Evolutionary conservation across 495 filamentous ascomycete genomes (phyloP).

Genomic region (Aeminium ludgeri): DNA sequence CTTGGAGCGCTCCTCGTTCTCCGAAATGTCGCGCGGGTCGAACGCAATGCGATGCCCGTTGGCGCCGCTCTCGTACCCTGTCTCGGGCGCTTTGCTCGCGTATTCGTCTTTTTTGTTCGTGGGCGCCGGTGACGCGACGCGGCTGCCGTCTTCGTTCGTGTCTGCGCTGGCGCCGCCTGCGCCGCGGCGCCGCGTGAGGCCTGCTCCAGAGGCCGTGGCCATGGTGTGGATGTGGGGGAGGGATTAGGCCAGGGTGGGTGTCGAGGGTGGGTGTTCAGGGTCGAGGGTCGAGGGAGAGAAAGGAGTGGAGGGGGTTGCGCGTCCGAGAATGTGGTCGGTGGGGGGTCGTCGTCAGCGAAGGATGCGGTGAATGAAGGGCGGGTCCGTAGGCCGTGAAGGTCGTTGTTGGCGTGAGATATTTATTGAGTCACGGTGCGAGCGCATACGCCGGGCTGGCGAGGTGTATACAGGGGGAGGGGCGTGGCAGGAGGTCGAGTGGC

Average conservation of each 20-base stretch:
- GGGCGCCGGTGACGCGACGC: slow-evolving; percentile 52
- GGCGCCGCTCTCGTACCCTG: slow-evolving; percentile 78
- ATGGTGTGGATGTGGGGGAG: slow-evolving; percentile 5
- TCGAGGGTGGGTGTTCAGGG: neutral
- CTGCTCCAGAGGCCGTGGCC: slow-evolving; percentile 25
- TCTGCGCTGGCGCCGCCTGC: slow-evolving; percentile 38
- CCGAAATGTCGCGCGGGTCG: slow-evolving; percentile 91
- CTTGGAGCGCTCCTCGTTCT: slow-evolving; percentile 90
- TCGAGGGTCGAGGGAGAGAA: neutral
- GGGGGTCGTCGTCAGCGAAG: too few species aligned
- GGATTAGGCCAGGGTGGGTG: neutral
- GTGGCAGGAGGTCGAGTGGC: too few species aligned
- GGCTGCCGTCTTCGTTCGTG: slow-evolving; percentile 42
- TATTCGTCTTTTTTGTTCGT: slow-evolving; percentile 36
- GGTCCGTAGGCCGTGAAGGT: too few species aligned
- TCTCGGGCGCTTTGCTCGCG: slow-evolving; percentile 62
- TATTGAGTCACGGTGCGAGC: too few species aligned
- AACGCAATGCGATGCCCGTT: slow-evolving; percentile 98
- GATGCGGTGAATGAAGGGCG: too few species aligned
- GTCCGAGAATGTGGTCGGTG: too few species aligned
- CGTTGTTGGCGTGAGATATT: too few species aligned
- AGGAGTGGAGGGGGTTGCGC: neutral
- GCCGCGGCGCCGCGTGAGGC: slow-evolving; percentile 62
- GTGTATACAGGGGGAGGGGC: too few species aligned
- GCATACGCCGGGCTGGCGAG: too few species aligned